phyloP scores from a whole-genome alignment of 495 filamentous ascomycete genomes.

The Penicillium angulare region DNA sequence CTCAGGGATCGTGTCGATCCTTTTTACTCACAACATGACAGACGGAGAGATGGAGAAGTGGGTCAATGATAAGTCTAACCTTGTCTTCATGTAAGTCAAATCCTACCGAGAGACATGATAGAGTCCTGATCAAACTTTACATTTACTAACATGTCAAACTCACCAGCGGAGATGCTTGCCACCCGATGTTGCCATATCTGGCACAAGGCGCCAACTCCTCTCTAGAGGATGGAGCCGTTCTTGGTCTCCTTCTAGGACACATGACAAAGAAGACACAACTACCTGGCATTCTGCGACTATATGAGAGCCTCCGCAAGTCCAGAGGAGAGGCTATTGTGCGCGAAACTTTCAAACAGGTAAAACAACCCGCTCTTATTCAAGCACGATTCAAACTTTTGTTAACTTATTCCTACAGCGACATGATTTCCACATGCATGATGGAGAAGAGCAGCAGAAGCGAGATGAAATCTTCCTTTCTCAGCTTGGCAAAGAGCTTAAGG shows the following conservation, averaged over 20 bases:
- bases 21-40: constrained; percentile 6
- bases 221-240: constrained; percentile 51
- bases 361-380: background rate
- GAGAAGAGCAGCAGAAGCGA: constrained; percentile 50
- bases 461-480: constrained; percentile 48
- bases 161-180: constrained; percentile 58
- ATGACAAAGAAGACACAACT: constrained; percentile 42
- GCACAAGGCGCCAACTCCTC: constrained; percentile 56
- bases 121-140: too few relatives aligned
- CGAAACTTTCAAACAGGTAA: constrained; percentile 47
- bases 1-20: background rate
- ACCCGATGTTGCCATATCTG: constrained; percentile 67
- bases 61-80: constrained; percentile 36
- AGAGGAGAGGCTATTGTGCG: constrained; percentile 56
- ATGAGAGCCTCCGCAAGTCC: constrained; percentile 50
- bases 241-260: constrained; percentile 44
- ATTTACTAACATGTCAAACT: background rate
- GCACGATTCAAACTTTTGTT: background rate
- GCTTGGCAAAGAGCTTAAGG: constrained; percentile 37
- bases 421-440: constrained; percentile 59
- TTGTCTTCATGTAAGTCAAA: constrained; percentile 33
- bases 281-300: constrained; percentile 49
- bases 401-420: constrained; percentile 40
- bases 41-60: constrained; percentile 37
- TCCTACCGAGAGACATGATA: background rate